Evolutionary conservation across 495 filamentous ascomycete species (phyloP), one percentile per base, ranked within the genome.

Genomic region (Xylaria bambusicola): DNA sequence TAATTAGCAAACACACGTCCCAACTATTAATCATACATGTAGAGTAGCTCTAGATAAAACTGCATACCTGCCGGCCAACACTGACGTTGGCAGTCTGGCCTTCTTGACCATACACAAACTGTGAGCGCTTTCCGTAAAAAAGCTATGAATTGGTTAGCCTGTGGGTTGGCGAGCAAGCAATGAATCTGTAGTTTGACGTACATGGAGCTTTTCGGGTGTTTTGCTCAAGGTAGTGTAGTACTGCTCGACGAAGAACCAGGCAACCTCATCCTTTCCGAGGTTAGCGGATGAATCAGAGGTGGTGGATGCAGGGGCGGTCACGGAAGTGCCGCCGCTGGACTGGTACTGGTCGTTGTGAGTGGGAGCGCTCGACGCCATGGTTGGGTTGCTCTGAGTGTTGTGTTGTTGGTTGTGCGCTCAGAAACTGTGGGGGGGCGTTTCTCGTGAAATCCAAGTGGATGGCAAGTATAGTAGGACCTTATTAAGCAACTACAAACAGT

Each of bases 211-310:
- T 66, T 96, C 93, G 15, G 95, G 94, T 60, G 80, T 88, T 71
- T 91, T 90, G 85, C 91, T 96, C 67, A 98, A 81, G 62, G 91
- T 98, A 61, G 91, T 98, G 74, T 98, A 98, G 80, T 96, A 98
- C 71, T 96, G 92, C 82, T 98, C 95, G 33, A 98, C 94, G 63
- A 98, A 98, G 74, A 92, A 97, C 94, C 94, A 98, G 66, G 92
- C 94, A 52, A 98, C 90, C 76, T 98, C 91, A 74, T 93, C 90
- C 73, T 94, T 95, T 44, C 73, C 65, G 12, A 79, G 73, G 31
- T 70, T 70, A 63, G 59, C 66, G 33, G 56, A 42, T 52, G 33
- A 68, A 31, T 63, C 57, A 44, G 52, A 56, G 61, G 55, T 42
- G 2, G 66, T 40, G 38, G 31, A n/a, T n/a, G n/a, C 20, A 48